Percentiles rank a stretch among this genome's conserved stretches.
Conservation (phyloP, 495 filamentous ascomycete genomes). For the Aspergillus diversus region DNA sequence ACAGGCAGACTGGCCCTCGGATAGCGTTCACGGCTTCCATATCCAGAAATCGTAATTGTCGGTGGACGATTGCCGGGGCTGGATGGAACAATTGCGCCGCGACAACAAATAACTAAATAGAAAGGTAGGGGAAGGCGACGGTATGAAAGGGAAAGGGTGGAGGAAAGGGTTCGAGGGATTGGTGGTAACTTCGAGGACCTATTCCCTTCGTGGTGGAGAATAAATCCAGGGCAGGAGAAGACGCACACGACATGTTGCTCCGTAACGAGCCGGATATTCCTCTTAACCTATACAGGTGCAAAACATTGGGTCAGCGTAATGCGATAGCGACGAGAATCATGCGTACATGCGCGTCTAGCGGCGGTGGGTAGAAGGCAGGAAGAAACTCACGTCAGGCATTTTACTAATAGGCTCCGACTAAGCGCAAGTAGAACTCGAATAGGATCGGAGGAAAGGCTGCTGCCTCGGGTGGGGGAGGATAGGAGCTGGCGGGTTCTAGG, state of each 20-base stretch:
- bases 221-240: slow-evolving; percentile 15
- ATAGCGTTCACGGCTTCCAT: not conserved
- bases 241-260: slow-evolving; percentile 87
- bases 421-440: slow-evolving; percentile 12
- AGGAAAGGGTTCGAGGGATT: not conserved
- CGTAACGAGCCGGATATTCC: slow-evolving; percentile 88
- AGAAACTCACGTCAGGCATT: slow-evolving; percentile 52
- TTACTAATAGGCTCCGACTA: slow-evolving; percentile 20
- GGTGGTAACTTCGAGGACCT: slow-evolving; percentile 5
- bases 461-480: slow-evolving; percentile 6
- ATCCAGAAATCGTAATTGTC: not conserved
- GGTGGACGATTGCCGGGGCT: not conserved
- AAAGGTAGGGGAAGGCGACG: slow-evolving; percentile 9
- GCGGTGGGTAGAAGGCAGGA: slow-evolving; percentile 8
- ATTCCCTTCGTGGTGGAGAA: not conserved
- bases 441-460: not conserved
- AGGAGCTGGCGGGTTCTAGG: slow-evolving; percentile 9
- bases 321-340: slow-evolving; percentile 19
- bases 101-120: not conserved
- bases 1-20: not conserved
- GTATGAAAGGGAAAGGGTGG: slow-evolving; percentile 13
- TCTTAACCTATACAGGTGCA: slow-evolving; percentile 64
- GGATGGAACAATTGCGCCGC: not conserved
- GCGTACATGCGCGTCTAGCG: not conserved
- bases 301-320: slow-evolving; percentile 20